Percentiles rank a stretch among this genome's conserved stretches.
phyloP scores from a whole-genome alignment of 768 basidiomycete genomes.

The Lactifluus volemus region DNA sequence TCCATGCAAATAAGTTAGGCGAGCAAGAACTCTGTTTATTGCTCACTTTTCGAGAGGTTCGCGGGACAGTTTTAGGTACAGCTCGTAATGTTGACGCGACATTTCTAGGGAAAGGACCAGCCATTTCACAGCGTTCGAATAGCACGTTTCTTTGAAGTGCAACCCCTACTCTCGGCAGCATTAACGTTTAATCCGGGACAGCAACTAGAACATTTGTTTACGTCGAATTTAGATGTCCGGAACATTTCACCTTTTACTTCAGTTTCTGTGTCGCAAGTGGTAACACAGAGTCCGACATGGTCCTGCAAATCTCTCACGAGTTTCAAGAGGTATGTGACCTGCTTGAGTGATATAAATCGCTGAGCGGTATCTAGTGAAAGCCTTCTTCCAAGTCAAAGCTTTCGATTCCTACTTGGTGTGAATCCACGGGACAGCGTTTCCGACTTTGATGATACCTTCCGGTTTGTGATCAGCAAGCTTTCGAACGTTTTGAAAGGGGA shows the following conservation, averaged over 20 bases:
- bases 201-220: constrained; percentile 40
- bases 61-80: constrained; percentile 1
- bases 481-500: constrained; percentile 42
- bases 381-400: constrained; percentile 42
- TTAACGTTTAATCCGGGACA: constrained; percentile 44
- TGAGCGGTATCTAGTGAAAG: constrained; percentile 27
- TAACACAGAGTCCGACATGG: constrained; percentile 66
- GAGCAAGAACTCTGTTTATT: constrained; percentile 48
- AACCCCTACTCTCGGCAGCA: constrained; percentile 46
- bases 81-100: background rate
- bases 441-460: constrained; percentile 34
- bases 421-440: constrained; percentile 30
- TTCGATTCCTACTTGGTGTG: constrained; percentile 36
- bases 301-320: constrained; percentile 35
- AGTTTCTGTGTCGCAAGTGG: constrained; percentile 48
- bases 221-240: constrained; percentile 46
- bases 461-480: constrained; percentile 47
- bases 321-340: constrained; percentile 35
- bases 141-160: constrained; percentile 49
- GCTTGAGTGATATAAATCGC: background rate
- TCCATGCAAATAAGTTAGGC: constrained; percentile 44
- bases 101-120: constrained; percentile 34
- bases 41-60: constrained; percentile 60
- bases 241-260: constrained; percentile 37
- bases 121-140: constrained; percentile 53